Base-by-base conservation (phyloP, 306 rosid genomes). In the Ochetophila trinervis region DNA sequence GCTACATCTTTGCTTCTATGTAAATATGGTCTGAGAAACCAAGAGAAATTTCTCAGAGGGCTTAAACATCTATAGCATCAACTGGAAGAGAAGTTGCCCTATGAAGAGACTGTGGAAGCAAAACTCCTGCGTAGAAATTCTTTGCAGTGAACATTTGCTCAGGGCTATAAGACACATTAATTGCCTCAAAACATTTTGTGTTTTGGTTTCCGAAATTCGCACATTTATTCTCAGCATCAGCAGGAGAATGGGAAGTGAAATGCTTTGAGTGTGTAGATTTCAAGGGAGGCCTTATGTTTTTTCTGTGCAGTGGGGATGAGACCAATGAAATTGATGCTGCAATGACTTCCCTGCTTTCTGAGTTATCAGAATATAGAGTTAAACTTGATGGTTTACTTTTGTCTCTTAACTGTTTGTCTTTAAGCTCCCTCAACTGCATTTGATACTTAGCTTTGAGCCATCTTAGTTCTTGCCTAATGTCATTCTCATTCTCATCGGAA, bases 381-480 rank as follows among this genome's bases (percentile, higher is more conserved):
- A 37, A 48, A 78, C 82, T 68, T 44, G 74, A 55, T 10, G 70
- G 19, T 65, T 77, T 86, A 61, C 66, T 61, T 66, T 71, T 78
- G 18, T 63, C 85, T 53, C 83, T 80, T 32, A 90, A 70, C 56
- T 88, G 95, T 40, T 82, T 94, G 76, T 85, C 85, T 76, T 83
- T 86, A n/a, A 85, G 80, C 86, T 82, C 99, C 68, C 96, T 83
- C 78, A 88, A 51, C 84, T 94, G 97, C 83, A 90, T 71, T 78
- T 94, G 97, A 79, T 88, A 94, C 70, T 80, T 94, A 58, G 96
- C 99, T 81, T 88, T 94, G 72, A 94, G 97, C 99, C 99, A 94
- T 83, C 97, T 83, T 10, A 94, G 71, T 80, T 94, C 99, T 79
- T 94, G 99, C 66, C 97, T 83, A 50, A 94, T 87, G 62, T 90